These are phyloP conservation scores for Mycena floridula DNA, from an alignment of 768 basidiomycete species.

Conservation along the genomic window DNA sequence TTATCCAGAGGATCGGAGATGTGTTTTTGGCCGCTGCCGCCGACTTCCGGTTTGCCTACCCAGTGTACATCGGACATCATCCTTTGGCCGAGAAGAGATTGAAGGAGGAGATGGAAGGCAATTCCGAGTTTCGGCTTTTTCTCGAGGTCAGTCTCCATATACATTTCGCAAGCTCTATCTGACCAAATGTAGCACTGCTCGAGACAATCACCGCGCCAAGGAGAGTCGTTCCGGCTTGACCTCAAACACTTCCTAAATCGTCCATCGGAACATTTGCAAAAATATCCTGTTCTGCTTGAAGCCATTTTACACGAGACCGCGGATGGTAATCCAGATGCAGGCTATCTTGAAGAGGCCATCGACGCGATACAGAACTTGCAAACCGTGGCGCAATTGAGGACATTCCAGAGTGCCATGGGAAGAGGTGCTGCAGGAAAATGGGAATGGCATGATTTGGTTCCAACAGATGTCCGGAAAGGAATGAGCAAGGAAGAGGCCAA, in stretches of 20 bases:
- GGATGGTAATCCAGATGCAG: constrained; percentile 73
- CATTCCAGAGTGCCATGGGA: constrained; percentile 89
- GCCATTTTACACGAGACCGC: constrained; percentile 82
- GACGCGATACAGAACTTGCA: constrained; percentile 80
- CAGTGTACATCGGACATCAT: constrained; percentile 77
- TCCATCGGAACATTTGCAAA: constrained; percentile 76
- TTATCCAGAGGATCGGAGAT: constrained; percentile 84
- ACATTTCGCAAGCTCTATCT: neutral
- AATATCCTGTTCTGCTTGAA: constrained; percentile 80
- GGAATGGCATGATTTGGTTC: constrained; percentile 88
- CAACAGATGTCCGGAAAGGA: constrained; percentile 52
- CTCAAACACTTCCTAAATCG: constrained; percentile 76
- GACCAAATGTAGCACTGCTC: constrained; percentile 34
- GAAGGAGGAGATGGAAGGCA: constrained; percentile 80
- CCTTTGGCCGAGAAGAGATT: constrained; percentile 82
- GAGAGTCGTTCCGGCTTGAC: constrained; percentile 43
- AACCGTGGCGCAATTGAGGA: constrained; percentile 72
- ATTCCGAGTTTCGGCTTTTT: constrained; percentile 77
- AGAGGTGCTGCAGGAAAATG: constrained; percentile 73
- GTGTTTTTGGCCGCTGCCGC: constrained; percentile 83
- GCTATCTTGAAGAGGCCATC: constrained; percentile 80
- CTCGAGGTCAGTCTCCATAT: constrained; percentile 58
- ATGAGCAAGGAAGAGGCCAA: constrained; percentile 74
- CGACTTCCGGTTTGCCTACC: constrained; percentile 84
- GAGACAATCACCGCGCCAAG: constrained; percentile 29